Base-by-base conservation (phyloP, 2,329 filamentous ascomycete species). In the Fusarium sp. region DNA sequence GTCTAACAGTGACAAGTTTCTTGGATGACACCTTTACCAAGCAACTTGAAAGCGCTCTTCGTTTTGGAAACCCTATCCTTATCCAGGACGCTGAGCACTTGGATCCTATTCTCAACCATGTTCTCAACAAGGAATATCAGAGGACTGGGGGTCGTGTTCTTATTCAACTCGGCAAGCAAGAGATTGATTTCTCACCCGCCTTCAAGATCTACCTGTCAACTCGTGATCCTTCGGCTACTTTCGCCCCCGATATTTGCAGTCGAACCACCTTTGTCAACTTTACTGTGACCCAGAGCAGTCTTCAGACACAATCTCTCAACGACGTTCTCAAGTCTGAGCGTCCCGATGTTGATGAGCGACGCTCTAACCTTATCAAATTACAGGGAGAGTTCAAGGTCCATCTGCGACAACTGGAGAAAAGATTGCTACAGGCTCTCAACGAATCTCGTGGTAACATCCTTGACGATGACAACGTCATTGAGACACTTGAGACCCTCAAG, bases 311-410 rank as follows among this genome's bases (percentile, higher is more conserved):
- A 81, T 98, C 96, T 2, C 89, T 99, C 73, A 98, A 98, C 74
- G 95, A 99, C 70, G 96, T 98, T 34, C 88, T 99, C 77, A 98
- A 98, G 81, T 97, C 95, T 16, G 96, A 99, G 85, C 90, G 97
- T 59, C 96, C 97, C 6, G 96, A 99, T 82, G 94, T 99, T 20
- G 96, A 99, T 78, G 95, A 98, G 84, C 90, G 96, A 71, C 90
- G 96, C 61, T 97, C 95, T 38, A 98, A 99, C 79, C 90, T 99
- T 72, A 97, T 98, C 87, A 99, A 99, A 84, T 89, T 98, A 76
- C 96, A 99, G 83, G 96, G 96, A 77, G 97, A 99, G 82, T 99
- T 99, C 87, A 98, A 97, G 83, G 91, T 98, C n/a, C 95, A 98
- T 81, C 89, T 99, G 45, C 92, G 96, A 69, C 93, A 97, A 80